These are phyloP conservation scores for Priceomyces carsonii DNA, from an alignment of 805 yeast species.

Conservation along the genomic window DNA sequence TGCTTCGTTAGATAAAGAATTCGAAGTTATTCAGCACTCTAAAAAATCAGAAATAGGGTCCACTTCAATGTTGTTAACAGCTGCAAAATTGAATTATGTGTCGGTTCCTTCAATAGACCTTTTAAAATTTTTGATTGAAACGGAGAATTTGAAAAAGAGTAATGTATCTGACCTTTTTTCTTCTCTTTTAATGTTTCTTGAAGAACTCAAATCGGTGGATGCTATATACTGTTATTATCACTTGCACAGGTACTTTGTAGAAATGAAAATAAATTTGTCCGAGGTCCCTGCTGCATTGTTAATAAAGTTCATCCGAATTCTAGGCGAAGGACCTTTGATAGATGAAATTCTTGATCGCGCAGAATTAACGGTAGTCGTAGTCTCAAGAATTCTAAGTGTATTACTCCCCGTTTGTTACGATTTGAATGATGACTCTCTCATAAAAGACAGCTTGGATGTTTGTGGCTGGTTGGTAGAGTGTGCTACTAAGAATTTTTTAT, in stretches of 20 bases:
- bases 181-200: slow-evolving; percentile 5
- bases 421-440: slow-evolving; percentile 19
- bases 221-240: slow-evolving; percentile 7
- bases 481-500: slow-evolving; percentile 39
- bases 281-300: slow-evolving; percentile 6
- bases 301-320: slow-evolving; percentile 20
- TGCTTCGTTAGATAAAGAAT: neutral
- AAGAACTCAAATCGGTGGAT: slow-evolving; percentile 5
- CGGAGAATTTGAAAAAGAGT: neutral
- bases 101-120: neutral
- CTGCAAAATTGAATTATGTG: neutral
- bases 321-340: slow-evolving; percentile 33
- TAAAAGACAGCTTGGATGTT: slow-evolving; percentile 49
- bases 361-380: slow-evolving; percentile 37
- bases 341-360: slow-evolving; percentile 34
- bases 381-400: slow-evolving; percentile 28
- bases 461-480: slow-evolving; percentile 45
- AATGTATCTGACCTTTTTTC: neutral
- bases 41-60: no score
- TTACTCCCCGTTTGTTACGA: slow-evolving; percentile 29
- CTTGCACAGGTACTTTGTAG: slow-evolving; percentile 4
- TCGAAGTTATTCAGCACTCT: slow-evolving; percentile 1
- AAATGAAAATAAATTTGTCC: neutral
- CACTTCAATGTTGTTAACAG: neutral
- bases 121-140: slow-evolving; percentile 4